Evolutionary conservation across 164 flowering plant genomes (phyloP).

Genomic region (Sextonia rubra): DNA sequence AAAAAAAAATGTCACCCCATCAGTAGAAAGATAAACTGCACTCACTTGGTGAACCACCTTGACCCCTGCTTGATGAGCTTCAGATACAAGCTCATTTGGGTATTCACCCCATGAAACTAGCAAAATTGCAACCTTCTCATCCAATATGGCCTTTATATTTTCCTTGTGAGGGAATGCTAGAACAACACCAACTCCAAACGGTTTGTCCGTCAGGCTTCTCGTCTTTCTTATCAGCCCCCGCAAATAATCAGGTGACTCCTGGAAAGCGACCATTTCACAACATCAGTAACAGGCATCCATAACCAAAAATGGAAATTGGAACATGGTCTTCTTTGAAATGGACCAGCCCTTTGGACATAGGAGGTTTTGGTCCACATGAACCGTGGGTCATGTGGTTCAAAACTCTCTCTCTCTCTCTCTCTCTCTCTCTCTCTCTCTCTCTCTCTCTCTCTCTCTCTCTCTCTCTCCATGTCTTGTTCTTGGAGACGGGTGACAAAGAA

Average conservation of each 20-base stretch:
- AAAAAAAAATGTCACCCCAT: not conserved
- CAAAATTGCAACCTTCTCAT: constrained; percentile 72
- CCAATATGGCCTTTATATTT: constrained; percentile 65
- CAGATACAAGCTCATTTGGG: constrained; percentile 50
- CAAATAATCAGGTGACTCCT: constrained; percentile 78
- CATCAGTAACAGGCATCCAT: constrained; percentile 2
- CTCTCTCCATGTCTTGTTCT: no score
- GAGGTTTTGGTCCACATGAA: not conserved
- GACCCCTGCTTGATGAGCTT: constrained; percentile 80
- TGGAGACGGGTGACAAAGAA: no score
- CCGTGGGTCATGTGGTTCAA: not conserved
- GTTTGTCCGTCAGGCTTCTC: constrained; percentile 61
- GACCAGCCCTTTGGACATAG: not conserved
- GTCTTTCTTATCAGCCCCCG: constrained; percentile 78
- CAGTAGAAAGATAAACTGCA: not conserved
- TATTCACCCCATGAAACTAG: constrained; percentile 88
- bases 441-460: no score
- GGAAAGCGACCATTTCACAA: constrained; percentile 9
- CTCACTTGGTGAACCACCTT: constrained; percentile 85
- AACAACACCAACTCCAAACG: constrained; percentile 82
- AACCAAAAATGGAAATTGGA: not conserved
- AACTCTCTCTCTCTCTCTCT: not conserved
- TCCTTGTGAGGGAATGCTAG: constrained; percentile 77
- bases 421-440: no score
- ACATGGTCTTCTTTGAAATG: no score